Evolutionary conservation across 371 early-diverging fungal species (phyloP).

Genomic region (Mortierella sp.): DNA sequence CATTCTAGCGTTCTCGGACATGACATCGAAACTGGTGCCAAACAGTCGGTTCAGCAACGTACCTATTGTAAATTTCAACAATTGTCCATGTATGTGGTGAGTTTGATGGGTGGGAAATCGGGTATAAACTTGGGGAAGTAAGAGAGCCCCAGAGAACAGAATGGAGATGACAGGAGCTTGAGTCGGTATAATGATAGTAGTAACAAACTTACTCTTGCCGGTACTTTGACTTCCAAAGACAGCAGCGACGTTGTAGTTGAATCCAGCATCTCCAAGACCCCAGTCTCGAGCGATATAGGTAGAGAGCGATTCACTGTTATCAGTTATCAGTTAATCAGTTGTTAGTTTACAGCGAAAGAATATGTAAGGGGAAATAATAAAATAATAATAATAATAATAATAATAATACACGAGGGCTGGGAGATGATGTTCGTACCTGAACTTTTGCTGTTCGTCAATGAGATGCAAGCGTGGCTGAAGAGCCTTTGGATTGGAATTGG

Average conservation of each 20-base stretch:
- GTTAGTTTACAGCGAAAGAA: neutral
- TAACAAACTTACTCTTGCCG: constrained; percentile 87
- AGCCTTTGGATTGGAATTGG: constrained; percentile 27
- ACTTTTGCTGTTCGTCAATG: constrained; percentile 85
- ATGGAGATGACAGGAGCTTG: neutral
- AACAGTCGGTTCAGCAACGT: constrained; percentile 96
- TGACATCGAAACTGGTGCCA: constrained; percentile 94
- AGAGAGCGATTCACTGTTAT: constrained; percentile 70
- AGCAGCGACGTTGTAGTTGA: constrained; percentile 96
- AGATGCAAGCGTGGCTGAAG: constrained; percentile 80
- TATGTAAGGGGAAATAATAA: neutral
- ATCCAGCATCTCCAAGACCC: constrained; percentile 88
- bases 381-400: neutral
- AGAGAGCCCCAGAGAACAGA: neutral
- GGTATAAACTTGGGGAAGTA: neutral
- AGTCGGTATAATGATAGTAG: neutral
- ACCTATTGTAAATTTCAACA: constrained; percentile 66
- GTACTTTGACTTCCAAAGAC: constrained; percentile 99
- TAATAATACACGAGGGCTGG: neutral
- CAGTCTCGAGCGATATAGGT: constrained; percentile 84
- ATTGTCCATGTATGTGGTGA: neutral
- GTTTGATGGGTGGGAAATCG: neutral
- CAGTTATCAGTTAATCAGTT: constrained; percentile 8
- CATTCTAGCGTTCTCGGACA: constrained; percentile 85
- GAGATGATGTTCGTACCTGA: constrained; percentile 69